Evolutionary conservation across 192 early-diverging fungal species (phyloP).

Genomic region (Backusella tuberculispora): DNA sequence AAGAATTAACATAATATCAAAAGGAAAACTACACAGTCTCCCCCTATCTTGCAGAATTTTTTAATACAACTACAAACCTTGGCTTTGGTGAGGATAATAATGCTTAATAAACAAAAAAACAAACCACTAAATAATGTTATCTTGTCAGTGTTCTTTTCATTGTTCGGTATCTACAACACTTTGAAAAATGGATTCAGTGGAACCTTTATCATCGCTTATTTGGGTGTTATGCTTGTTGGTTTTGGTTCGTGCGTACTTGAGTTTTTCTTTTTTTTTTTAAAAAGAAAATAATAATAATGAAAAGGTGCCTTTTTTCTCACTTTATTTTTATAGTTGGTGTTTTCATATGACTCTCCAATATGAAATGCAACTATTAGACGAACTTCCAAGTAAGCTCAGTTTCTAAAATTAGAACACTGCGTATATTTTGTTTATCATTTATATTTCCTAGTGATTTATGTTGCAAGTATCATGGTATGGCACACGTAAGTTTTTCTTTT

Average conservation of each 20-base stretch:
- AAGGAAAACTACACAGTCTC: conserved; percentile 76
- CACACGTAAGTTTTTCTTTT: conserved; percentile 35
- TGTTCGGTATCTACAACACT: conserved; percentile 63
- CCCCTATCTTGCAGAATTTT: conserved; percentile 78
- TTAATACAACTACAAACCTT: conserved; percentile 76
- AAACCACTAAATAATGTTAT: background rate
- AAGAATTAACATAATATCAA: background rate
- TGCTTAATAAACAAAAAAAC: background rate
- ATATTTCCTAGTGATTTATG: conserved; percentile 57
- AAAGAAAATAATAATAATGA: background rate
- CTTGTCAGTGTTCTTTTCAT: conserved; percentile 51
- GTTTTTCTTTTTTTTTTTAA: background rate
- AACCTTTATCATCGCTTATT: conserved; percentile 61
- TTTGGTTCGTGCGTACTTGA: conserved; percentile 53
- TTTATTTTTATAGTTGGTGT: conserved; percentile 47
- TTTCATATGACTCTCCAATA: conserved; percentile 82
- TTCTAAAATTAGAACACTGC: background rate
- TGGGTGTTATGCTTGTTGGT: conserved; percentile 66
- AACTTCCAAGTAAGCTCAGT: conserved; percentile 68
- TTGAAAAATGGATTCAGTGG: conserved; percentile 49
- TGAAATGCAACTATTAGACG: conserved; percentile 77
- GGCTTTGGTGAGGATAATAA: conserved; percentile 49
- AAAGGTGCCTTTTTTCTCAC: background rate
- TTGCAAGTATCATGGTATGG: conserved; percentile 57
- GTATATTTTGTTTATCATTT: background rate